Evolutionary conservation across 2,329 filamentous ascomycete genomes (phyloP).

Genomic region (Penicillium rolfsii): DNA sequence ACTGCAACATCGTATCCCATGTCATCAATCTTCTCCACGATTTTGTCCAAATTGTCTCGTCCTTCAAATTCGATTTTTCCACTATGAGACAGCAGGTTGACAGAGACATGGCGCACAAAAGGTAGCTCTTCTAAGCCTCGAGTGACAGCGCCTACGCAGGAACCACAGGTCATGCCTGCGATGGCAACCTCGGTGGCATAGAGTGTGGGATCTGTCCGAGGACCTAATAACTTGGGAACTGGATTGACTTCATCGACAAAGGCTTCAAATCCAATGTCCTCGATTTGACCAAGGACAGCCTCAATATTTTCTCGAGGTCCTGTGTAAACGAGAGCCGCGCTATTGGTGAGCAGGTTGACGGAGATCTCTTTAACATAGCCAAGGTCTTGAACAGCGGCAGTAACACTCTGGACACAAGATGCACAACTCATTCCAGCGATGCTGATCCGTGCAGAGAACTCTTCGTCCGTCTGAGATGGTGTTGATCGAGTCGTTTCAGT

Average conservation of each 20-base stretch:
- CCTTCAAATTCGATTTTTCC: conserved; percentile 54
- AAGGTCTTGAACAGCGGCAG: conserved; percentile 59
- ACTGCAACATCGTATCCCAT: conserved; percentile 69
- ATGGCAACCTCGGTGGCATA: conserved; percentile 55
- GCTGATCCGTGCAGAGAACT: conserved; percentile 45
- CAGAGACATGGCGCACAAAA: conserved; percentile 53
- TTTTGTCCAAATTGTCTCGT: conserved; percentile 49
- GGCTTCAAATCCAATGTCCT: conserved; percentile 55
- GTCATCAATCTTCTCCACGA: conserved; percentile 56
- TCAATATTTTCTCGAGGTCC: conserved; percentile 52
- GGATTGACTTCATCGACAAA: conserved; percentile 42
- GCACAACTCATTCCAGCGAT: conserved; percentile 76
- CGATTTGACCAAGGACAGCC: conserved; percentile 53
- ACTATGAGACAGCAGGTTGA: conserved; percentile 57
- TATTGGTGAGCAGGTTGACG: conserved; percentile 70
- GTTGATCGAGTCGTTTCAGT: conserved; percentile 9
- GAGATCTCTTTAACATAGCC: conserved; percentile 62
- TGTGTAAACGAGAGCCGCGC: conserved; percentile 62
- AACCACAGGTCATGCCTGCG: conserved; percentile 62
- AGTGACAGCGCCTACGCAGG: conserved; percentile 57
- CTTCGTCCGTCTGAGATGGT: conserved; percentile 9
- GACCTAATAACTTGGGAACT: conserved; percentile 10
- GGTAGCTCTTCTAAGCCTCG: conserved; percentile 50
- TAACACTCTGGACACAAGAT: conserved; percentile 67
- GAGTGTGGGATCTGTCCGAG: conserved; percentile 8